Percentiles rank a stretch among this genome's conserved stretches.
Conservation (phyloP, 768 basidiomycete species). For the Cantharellus anzutake region DNA sequence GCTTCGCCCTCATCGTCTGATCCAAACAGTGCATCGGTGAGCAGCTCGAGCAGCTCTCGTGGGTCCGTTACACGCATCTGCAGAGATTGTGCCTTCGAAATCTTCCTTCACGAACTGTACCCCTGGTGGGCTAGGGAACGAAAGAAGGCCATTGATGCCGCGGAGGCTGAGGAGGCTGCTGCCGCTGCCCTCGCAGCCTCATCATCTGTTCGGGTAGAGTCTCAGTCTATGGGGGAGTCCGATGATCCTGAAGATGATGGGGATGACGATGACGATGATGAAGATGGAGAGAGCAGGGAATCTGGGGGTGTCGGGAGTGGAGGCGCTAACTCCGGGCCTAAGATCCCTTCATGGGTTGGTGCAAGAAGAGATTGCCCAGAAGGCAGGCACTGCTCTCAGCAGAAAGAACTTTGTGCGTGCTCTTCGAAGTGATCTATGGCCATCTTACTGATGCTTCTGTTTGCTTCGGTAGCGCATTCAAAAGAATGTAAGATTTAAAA, state of each 20-base stretch:
- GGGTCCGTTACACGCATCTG: not conserved
- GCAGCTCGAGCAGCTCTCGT: too few relatives aligned
- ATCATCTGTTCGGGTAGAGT: not conserved
- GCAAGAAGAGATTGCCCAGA: constrained; percentile 2
- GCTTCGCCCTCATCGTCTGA: not conserved
- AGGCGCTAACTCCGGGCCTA: not conserved
- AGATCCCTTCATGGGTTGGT: not conserved
- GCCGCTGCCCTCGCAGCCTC: not conserved
- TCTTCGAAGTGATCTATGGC: not conserved
- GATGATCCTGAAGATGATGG: not conserved
- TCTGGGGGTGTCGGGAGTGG: not conserved
- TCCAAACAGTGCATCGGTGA: not conserved
- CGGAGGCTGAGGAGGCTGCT: not conserved
- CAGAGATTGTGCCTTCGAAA: constrained; percentile 2
- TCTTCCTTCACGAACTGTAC: constrained; percentile 4
- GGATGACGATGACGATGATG: constrained; percentile 1
- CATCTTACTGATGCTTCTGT: too few relatives aligned
- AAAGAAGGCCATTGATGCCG: not conserved
- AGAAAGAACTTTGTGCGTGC: not conserved
- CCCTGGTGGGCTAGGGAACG: constrained; percentile 3
- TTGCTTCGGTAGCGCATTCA: too few relatives aligned
- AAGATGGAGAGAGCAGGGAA: not conserved
- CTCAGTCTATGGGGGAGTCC: not conserved
- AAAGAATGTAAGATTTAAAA: too few relatives aligned
- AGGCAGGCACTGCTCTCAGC: constrained; percentile 1